These are phyloP conservation scores for Lagenaria siceraria DNA, from an alignment of 306 rosid species.

Conservation along the genomic window DNA sequence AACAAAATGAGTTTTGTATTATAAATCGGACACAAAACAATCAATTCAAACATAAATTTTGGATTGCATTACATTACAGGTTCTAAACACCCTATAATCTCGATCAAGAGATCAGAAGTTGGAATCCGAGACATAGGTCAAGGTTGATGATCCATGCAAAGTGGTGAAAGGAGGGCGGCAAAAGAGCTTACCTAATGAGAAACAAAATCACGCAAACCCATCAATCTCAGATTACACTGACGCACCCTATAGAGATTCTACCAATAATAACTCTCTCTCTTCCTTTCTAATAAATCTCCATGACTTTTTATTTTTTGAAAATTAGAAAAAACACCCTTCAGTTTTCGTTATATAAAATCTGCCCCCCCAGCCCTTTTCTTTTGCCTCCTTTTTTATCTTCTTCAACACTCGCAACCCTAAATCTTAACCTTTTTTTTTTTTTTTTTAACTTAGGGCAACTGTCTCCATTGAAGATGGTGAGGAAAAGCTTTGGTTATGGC, in stretches of 20 bases:
- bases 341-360: not conserved
- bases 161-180: not conserved
- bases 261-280: not conserved
- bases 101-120: no score
- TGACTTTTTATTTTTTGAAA: not conserved
- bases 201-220: constrained; percentile 1
- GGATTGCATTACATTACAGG: no score
- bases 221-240: not conserved
- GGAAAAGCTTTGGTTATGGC: not conserved
- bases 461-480: not conserved
- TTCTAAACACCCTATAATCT: no score
- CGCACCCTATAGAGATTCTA: not conserved
- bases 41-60: no score
- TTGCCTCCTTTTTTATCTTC: not conserved
- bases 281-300: not conserved
- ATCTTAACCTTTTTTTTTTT: no score
- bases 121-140: no score
- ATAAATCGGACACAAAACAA: no score
- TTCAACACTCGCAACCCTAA: not conserved
- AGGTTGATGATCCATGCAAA: not conserved
- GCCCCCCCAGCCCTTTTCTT: no score
- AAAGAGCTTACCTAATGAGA: not conserved
- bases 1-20: no score
- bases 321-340: not conserved
- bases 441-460: not conserved